Evolutionary conservation across 192 early-diverging fungal species (phyloP), one percentile per base, ranked within the genome.

Genomic region (Neocallimastix lanati): DNA sequence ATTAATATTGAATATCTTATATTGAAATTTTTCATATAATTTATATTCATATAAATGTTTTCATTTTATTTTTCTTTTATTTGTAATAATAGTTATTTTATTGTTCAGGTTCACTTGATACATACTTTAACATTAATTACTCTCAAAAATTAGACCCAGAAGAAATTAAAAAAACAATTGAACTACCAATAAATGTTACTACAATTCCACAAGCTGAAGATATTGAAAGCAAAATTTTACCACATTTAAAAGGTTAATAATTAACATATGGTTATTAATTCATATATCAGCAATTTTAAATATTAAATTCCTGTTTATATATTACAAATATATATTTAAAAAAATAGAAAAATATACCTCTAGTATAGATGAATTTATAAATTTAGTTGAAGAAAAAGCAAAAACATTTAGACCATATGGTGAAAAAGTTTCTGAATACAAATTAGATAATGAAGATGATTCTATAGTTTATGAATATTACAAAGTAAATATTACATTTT

Each of bases 321-420:
- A n/a, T n/a, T n/a, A n/a, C n/a, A n/a, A n/a, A n/a, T n/a, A n/a
- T n/a, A n/a, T n/a, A 28, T 28, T 35, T 77, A 78, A 50, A 29
- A n/a, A 25, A 50, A 28, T 28, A 80, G 58, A 13, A 84, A 88
- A 87, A 38, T 76, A 88, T 38, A 90, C 87, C 28, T 84, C 85
- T 37, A 91, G 92, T 28, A 85, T 83, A 78, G 87, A 88, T 76
- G 83, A 85, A 82, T 98, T 96, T 87, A 79, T 88, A 7, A 77
- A 86, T 33, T 84, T 79, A 28, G 93, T 95, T 15, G 80, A 85
- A 25, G 77, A 79, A 14, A 94, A 94, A 78, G 89, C 90, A 21
- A 78, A 76, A 13, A 78, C 77, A 30, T 98, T 98, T 82, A 84
- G 80, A 76, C 96, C 96, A 4, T 82, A 90, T 50, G 96, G 96